These are phyloP conservation scores for Fusarium falciforme DNA, from an alignment of 2,329 filamentous ascomycete genomes.

Conservation along the genomic window DNA sequence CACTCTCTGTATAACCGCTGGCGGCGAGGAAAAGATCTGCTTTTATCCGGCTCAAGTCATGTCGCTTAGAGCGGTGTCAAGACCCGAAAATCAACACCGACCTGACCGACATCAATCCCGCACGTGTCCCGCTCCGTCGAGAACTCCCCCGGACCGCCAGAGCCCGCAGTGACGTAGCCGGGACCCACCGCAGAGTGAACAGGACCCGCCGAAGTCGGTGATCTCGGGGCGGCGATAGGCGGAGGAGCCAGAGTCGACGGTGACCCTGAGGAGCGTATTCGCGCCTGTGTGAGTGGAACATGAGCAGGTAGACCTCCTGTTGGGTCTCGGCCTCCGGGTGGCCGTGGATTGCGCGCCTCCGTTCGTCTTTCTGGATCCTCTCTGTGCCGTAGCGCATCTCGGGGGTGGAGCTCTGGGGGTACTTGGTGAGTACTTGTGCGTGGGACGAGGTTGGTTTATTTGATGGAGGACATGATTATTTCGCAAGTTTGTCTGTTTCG, in stretches of 20 bases:
- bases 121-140: background rate
- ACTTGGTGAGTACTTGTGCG: constrained; percentile 26
- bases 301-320: constrained; percentile 16
- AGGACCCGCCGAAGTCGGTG: constrained; percentile 26
- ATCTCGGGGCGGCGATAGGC: constrained; percentile 37
- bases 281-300: constrained; percentile 36
- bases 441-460: constrained; percentile 12
- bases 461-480: background rate
- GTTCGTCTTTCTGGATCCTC: constrained; percentile 12
- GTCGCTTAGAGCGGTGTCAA: background rate
- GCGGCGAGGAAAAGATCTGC: background rate
- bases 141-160: background rate
- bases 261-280: constrained; percentile 17
- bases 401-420: constrained; percentile 22
- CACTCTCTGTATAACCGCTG: background rate
- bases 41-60: background rate
- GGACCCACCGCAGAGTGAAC: constrained; percentile 27
- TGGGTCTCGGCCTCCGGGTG: background rate
- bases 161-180: constrained; percentile 35
- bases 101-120: background rate
- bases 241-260: constrained; percentile 8
- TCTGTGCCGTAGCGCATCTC: constrained; percentile 18
- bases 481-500: constrained; percentile 14
- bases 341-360: background rate
- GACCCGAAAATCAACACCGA: background rate